Conservation (phyloP, 2,329 filamentous ascomycete species). For the Stachybotrys elegans region DNA sequence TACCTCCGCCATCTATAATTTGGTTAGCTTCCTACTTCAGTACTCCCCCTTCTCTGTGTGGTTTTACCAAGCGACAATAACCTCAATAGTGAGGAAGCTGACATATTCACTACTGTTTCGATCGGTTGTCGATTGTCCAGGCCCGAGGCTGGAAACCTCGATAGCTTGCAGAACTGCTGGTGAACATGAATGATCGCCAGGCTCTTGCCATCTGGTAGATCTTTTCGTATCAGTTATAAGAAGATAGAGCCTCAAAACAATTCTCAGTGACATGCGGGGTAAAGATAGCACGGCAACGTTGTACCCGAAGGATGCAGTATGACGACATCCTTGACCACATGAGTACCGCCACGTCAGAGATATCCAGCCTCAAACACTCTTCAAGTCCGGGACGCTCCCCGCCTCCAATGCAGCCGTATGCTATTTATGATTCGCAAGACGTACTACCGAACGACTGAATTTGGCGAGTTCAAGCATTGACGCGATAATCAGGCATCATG, state of each 20-base stretch:
- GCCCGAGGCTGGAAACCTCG: not conserved
- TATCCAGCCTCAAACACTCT: not conserved
- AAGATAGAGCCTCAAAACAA: not conserved
- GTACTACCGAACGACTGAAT: not conserved
- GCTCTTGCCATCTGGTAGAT: not conserved
- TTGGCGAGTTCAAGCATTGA: not conserved
- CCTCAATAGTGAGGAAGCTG: not conserved
- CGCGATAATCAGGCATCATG: not conserved
- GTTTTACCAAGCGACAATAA: not conserved
- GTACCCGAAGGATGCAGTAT: not conserved
- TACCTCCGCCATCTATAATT: not conserved
- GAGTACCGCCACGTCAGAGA: not conserved
- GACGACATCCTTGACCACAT: not conserved
- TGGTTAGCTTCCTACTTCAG: not conserved
- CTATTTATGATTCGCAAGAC: not conserved
- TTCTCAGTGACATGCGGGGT: not conserved
- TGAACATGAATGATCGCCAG: not conserved
- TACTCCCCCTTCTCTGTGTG: not conserved
- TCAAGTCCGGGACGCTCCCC: not conserved
- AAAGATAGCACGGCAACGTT: not conserved
- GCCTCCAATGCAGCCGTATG: not conserved
- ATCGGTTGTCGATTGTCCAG: not conserved
- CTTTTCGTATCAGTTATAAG: not conserved
- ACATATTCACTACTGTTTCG: not conserved
- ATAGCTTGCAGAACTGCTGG: not conserved